A percentile compares a stretch with the other conserved stretches of the same genome.
Evolutionary conservation across 305 asterid genomes (phyloP).

Genomic region (Rubia peregrina): DNA sequence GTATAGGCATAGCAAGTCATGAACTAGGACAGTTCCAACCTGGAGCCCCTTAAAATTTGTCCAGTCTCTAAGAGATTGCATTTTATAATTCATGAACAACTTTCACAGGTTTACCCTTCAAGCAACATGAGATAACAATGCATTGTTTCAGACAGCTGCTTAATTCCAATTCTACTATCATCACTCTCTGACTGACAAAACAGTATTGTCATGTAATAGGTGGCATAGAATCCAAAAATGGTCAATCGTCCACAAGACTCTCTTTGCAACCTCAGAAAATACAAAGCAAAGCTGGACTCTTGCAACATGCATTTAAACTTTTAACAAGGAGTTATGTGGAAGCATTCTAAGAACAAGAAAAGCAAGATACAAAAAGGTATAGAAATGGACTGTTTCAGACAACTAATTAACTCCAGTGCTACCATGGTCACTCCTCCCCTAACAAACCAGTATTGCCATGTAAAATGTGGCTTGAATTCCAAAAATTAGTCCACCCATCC

Average conservation of each 20-base stretch:
- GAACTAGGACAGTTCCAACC: neutral
- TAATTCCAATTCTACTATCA: neutral
- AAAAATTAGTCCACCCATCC: neutral
- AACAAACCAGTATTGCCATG: neutral
- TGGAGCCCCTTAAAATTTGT: neutral
- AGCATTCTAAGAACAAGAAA: too few species aligned
- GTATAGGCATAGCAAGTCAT: neutral
- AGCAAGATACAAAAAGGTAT: neutral
- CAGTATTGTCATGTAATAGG: neutral
- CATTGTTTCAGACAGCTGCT: neutral
- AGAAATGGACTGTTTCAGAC: neutral
- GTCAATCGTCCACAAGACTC: neutral
- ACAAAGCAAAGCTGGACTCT: too few species aligned
- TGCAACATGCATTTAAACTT: too few species aligned
- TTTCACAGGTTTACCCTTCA: neutral
- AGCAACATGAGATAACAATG: neutral
- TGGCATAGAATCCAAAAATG: neutral
- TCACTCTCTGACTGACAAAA: neutral
- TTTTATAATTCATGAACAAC: neutral
- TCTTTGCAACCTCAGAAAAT: too few species aligned
- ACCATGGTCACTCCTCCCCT: neutral
- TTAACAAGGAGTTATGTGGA: too few species aligned
- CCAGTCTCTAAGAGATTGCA: neutral
- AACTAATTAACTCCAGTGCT: neutral
- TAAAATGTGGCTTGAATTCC: neutral